These are phyloP conservation scores for Nitzschia inconspicua DNA, from an alignment of 108 stramenopile species.

Conservation along the genomic window DNA sequence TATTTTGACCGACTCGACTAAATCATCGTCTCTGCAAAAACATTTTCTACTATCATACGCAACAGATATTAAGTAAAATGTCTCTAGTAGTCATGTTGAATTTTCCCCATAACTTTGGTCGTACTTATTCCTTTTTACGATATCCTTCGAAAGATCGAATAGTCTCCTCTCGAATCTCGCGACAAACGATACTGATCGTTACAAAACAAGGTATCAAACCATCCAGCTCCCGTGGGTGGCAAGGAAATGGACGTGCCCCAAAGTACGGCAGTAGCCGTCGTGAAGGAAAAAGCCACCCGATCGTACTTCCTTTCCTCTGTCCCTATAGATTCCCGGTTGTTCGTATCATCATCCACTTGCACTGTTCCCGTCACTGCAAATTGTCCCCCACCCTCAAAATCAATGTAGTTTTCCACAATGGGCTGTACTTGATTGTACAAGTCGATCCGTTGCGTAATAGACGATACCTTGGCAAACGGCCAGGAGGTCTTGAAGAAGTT, in stretches of 20 bases:
- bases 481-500: slow-evolving; percentile 34
- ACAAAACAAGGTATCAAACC: slow-evolving; percentile 34
- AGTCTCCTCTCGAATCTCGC: slow-evolving; percentile 19
- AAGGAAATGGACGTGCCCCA: slow-evolving; percentile 14
- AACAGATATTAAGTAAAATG: too few relatives aligned
- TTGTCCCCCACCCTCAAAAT: slow-evolving; percentile 20
- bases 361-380: slow-evolving; percentile 23
- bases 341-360: neutral
- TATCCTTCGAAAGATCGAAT: slow-evolving; percentile 20
- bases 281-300: slow-evolving; percentile 23
- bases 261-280: neutral
- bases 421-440: neutral
- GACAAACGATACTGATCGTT: slow-evolving; percentile 17
- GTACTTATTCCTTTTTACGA: neutral
- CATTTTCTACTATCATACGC: too few relatives aligned
- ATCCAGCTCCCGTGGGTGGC: slow-evolving; percentile 27
- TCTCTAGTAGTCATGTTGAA: too few relatives aligned
- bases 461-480: slow-evolving; percentile 22
- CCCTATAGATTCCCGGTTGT: neutral
- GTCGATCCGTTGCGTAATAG: slow-evolving; percentile 18
- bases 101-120: too few relatives aligned
- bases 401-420: slow-evolving; percentile 14
- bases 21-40: too few relatives aligned
- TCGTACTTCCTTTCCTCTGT: slow-evolving; percentile 22
- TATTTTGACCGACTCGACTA: too few relatives aligned